Evolutionary conservation across 2,329 filamentous ascomycete species (phyloP), one percentile per base, ranked within the genome.

Genomic region (Podosphaera fusca): DNA sequence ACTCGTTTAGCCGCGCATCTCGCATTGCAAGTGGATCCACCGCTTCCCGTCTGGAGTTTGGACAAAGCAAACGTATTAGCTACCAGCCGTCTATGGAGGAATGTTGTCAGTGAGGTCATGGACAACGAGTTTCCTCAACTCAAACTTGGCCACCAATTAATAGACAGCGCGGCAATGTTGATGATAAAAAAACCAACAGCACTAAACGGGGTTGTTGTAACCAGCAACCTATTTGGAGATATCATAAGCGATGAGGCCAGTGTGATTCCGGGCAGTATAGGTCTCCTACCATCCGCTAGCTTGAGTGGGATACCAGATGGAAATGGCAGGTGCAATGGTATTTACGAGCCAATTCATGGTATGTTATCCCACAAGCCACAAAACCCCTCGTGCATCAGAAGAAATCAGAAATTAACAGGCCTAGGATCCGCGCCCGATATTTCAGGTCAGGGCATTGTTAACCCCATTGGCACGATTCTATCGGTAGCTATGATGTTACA

Each of bases 261-360:
- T 64, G 89, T 94, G 55, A 96, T 96, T 64, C 87, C 90, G 2
- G 90, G 90, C 14, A 88, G 82, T 65, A 80, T 96, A 64, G 90
- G 92, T 35, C 74, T 96, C 62, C 73, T 95, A 63, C 90, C 90
- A 33, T 90, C 84, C 69, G 90, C 90, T 10, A 92, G 84, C 70
- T 73, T 96, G 68, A 85, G 82, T 62, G 87, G 85, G 46, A 81
- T 94, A 59, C 90, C 90, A 0, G 87, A 94, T 69, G 86, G 86
- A 57, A 85, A 87, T 75, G 78, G 75, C 64, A 82, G 79, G 69
- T 87, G 89, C 67, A 95, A 94, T 69, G 90, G 88, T 64, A 95
- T 96, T 66, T 98, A 95, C 69, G 90, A 96, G 76, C 90, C 90
- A 33, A 96, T 98, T 65, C 90, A 98, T 70, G 89, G 87, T 87